These are phyloP conservation scores for Trichoderma cornu-damae DNA, from an alignment of 2,329 filamentous ascomycete species.

Conservation along the genomic window DNA sequence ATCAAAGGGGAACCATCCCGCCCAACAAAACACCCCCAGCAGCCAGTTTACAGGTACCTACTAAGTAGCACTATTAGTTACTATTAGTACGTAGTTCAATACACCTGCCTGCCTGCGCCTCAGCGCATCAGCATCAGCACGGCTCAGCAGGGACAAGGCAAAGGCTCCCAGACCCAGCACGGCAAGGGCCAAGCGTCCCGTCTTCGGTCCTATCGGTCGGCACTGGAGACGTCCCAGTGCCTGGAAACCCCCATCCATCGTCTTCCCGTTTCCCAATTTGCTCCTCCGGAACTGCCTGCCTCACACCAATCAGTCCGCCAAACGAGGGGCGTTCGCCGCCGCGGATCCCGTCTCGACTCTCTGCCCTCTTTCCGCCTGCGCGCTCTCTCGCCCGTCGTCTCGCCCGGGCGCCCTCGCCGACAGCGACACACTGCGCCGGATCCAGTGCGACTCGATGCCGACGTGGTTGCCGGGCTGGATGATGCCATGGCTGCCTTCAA, in stretches of 20 bases:
- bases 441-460: constrained; percentile 24
- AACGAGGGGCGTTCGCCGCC: constrained; percentile 4
- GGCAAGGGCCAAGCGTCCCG: not conserved
- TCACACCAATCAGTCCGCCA: not conserved
- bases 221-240: constrained; percentile 9
- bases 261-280: constrained; percentile 7
- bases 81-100: no score
- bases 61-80: not conserved
- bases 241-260: constrained; percentile 10
- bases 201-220: constrained; percentile 17
- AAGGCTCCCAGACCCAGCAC: not conserved
- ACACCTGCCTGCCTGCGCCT: not conserved
- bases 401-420: not conserved
- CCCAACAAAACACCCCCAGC: not conserved
- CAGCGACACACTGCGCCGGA: constrained; percentile 2
- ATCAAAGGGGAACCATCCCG: not conserved
- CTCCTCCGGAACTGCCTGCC: not conserved
- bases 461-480: constrained; percentile 31
- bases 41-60: not conserved
- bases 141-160: not conserved
- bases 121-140: constrained; percentile 1
- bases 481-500: constrained; percentile 57
- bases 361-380: not conserved
- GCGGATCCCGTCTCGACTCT: not conserved
- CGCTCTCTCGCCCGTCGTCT: not conserved